Evolutionary conservation across 2,329 filamentous ascomycete genomes (phyloP), one percentile per base, ranked within the genome.

Genomic region (Leptodontidium sp.): DNA sequence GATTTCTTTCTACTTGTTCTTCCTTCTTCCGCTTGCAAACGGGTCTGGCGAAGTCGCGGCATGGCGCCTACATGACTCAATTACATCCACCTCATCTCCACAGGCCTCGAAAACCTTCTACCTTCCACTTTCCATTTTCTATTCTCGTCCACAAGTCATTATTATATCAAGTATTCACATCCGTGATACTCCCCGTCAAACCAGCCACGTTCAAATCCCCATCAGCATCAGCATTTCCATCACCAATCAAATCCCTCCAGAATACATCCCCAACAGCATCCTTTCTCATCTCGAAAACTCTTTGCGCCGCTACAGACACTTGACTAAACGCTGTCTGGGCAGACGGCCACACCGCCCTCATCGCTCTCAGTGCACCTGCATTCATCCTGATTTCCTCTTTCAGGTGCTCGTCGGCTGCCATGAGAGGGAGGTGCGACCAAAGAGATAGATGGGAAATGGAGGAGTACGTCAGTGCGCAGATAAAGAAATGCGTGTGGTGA

Each of bases 371-470:
- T 0, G 67, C 73, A 17, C 73, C 73, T 2, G 63, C 92, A 72
- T 93, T 94, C n/a, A 97, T 86, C 1, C 91, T 87, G 65, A 97
- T 91, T 74, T 88, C 89, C 80, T 93, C 91, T 71, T 90, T 90
- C 73, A 91, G 84, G 73, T 87, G 87, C 70, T 89, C 89, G 76
- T 89, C 88, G 75, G 88, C 85, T 76, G 67, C 81, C 58, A 90
- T 83, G 65, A 86, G 87, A 76, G 87, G 87, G 24, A 90, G 83
- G 65, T 83, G 89, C 77, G 87, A 88, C 88, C 93, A 97, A 72
- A 91, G 92, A 65, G 91, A 92, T 35, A 96, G 85, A 75, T 96
- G 92, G 5, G 94, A 91, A 73, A 94, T 91, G 9, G 92, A 92
- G 21, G 90, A 91, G 66, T 94, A 83, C 1, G 92, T 91, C 58